A percentile compares a stretch with the other conserved stretches of the same genome.
Conservation (phyloP, 2,329 filamentous ascomycete species). For the Exophiala oligosperma region DNA sequence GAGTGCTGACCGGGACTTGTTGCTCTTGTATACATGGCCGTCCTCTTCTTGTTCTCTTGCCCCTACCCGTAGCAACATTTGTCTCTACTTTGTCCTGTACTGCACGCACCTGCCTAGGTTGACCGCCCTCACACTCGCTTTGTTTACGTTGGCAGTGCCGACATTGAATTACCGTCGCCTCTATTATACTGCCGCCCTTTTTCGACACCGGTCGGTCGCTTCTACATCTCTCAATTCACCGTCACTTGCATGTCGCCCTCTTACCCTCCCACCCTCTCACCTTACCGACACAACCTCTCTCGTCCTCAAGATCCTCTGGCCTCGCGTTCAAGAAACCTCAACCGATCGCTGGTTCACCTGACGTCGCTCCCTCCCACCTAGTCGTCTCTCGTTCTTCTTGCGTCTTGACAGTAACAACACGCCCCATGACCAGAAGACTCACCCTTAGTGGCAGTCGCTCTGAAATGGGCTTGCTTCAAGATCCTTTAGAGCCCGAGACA, state of each 20-base stretch:
- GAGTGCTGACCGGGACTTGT: background rate
- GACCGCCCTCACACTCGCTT: conserved; percentile 18
- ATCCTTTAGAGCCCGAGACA: conserved; percentile 25
- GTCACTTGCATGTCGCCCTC: background rate
- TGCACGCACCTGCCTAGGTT: background rate
- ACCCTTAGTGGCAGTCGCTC: conserved; percentile 29
- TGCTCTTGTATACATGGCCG: background rate
- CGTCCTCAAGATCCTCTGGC: too few relatives aligned
- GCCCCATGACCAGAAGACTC: conserved; percentile 27
- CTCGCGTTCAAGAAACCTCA: too few relatives aligned
- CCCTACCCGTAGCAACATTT: background rate
- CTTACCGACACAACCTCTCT: too few relatives aligned
- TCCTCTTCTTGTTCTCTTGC: background rate
- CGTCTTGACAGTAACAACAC: background rate
- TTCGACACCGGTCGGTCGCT: conserved; percentile 20
- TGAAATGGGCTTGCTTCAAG: conserved; percentile 29
- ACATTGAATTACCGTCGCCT: background rate
- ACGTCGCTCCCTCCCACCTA: too few relatives aligned
- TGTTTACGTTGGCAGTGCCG: conserved; percentile 16
- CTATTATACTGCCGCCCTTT: conserved; percentile 1
- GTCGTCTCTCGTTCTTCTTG: background rate
- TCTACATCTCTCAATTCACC: background rate
- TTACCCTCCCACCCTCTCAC: background rate
- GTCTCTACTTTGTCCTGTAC: background rate
- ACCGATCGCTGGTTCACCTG: too few relatives aligned